Conservation (phyloP, 202 grass and related monocot genomes). For the Schoenoplectus tabernaemontani region DNA sequence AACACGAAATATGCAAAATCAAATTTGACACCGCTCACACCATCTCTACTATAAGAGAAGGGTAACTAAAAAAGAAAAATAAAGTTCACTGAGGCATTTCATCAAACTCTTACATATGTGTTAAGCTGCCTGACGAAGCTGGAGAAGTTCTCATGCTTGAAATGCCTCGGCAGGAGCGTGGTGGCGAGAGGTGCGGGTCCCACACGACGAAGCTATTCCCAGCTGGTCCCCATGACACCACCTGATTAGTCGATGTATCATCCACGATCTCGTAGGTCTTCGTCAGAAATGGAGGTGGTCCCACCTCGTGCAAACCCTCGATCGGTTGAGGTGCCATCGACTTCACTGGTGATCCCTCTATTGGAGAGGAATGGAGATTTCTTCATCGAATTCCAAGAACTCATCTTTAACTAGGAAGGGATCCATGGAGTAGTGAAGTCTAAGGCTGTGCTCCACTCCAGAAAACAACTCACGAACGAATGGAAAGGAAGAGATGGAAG, state of each 20-base stretch:
- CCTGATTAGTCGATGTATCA: conserved; percentile 47
- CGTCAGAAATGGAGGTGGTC: conserved; percentile 69
- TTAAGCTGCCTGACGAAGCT: conserved; percentile 89
- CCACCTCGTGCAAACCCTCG: conserved; percentile 55
- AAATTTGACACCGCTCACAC: not conserved
- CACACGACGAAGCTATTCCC: conserved; percentile 76
- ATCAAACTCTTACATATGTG: conserved; percentile 59
- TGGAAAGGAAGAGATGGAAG: conserved; percentile 1
- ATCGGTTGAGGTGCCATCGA: conserved; percentile 36
- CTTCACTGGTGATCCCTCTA: not conserved
- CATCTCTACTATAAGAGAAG: not conserved
- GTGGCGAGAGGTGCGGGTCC: conserved; percentile 62
- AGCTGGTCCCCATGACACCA: conserved; percentile 53
- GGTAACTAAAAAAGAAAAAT: not conserved
- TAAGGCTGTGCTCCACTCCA: no score
- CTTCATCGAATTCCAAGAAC: not conserved
- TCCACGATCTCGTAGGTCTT: conserved; percentile 88
- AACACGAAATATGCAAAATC: not conserved
- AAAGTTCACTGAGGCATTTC: not conserved
- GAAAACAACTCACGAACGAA: no score
- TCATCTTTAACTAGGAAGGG: conserved; percentile 60
- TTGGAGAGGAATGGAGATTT: not conserved
- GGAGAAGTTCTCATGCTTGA: conserved; percentile 86
- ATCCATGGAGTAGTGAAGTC: conserved; percentile 18
- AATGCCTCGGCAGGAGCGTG: conserved; percentile 56